Conservation (phyloP, 495 filamentous ascomycete species). For the Pyrenopolyporus hunteri region DNA sequence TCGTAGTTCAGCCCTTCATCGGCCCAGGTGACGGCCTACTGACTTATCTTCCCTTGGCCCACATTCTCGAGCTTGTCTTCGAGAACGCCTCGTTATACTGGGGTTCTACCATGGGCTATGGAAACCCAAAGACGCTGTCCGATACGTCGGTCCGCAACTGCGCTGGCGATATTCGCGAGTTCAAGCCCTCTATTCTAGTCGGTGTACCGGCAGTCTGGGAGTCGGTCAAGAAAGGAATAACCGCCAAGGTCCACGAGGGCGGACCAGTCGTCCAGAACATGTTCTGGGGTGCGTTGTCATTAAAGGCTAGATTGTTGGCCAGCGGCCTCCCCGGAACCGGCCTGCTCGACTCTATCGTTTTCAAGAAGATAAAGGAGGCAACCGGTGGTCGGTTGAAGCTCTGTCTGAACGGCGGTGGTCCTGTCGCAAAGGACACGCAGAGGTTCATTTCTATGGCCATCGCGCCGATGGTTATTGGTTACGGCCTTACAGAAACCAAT, state of each 20-base stretch:
- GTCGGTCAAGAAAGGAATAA: slow-evolving; percentile 95
- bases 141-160: slow-evolving; percentile 90
- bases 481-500: slow-evolving; percentile 92
- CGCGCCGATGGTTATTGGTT: slow-evolving; percentile 89
- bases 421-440: slow-evolving; percentile 84
- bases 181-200: slow-evolving; percentile 88
- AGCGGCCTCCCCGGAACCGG: slow-evolving; percentile 76
- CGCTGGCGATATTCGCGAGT: slow-evolving; percentile 93
- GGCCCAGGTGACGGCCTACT: slow-evolving; percentile 85
- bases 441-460: slow-evolving; percentile 88
- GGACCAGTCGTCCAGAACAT: slow-evolving; percentile 76
- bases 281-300: slow-evolving; percentile 90
- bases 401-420: slow-evolving; percentile 86
- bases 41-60: slow-evolving; percentile 91
- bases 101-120: slow-evolving; percentile 97
- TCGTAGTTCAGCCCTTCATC: slow-evolving; percentile 83
- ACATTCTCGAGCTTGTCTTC: slow-evolving; percentile 98
- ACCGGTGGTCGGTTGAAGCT: slow-evolving; percentile 82
- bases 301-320: slow-evolving; percentile 80
- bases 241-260: slow-evolving; percentile 80
- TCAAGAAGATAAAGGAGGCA: slow-evolving; percentile 91
- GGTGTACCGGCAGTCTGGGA: slow-evolving; percentile 98
- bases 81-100: slow-evolving; percentile 91
- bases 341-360: slow-evolving; percentile 77
- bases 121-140: slow-evolving; percentile 90